phyloP scores from a whole-genome alignment of 345 rosid species.

The Dovyalis caffra region DNA sequence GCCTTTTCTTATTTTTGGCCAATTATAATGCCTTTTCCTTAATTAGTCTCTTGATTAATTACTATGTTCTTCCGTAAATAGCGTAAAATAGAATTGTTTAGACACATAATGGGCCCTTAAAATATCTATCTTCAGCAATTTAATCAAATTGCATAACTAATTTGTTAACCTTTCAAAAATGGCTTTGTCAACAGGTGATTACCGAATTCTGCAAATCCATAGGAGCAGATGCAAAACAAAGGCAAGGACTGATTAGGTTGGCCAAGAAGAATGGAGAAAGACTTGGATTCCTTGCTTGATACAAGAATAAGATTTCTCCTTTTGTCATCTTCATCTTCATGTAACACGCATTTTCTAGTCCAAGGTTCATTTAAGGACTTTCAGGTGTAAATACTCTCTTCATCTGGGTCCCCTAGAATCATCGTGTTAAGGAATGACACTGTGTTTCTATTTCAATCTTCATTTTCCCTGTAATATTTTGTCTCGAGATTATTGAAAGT shows the following conservation, averaged over 20 bases:
- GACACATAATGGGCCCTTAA: too few species aligned
- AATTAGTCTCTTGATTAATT: too few species aligned
- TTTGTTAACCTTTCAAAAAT: neutral
- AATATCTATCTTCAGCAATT: neutral
- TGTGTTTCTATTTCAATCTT: constrained; percentile 3
- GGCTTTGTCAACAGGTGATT: constrained; percentile 53
- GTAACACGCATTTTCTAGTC: constrained; percentile 6
- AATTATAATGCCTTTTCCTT: neutral
- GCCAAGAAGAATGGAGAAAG: constrained; percentile 98
- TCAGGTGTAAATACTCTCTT: constrained; percentile 11
- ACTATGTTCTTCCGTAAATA: neutral
- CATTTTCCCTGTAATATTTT: constrained; percentile 15
- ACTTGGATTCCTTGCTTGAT: constrained; percentile 89
- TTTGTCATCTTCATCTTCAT: constrained; percentile 5
- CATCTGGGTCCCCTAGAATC: constrained; percentile 16
- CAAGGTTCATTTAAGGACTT: constrained; percentile 10
- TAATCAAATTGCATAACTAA: neutral
- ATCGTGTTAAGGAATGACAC: constrained; percentile 17
- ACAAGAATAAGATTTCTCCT: neutral
- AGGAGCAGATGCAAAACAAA: constrained; percentile 94
- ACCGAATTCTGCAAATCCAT: constrained; percentile 94
- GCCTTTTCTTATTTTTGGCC: neutral
- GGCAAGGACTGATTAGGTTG: constrained; percentile 91
- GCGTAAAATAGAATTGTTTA: too few species aligned
- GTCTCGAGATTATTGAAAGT: neutral